Percentiles rank a stretch among this genome's conserved stretches.
phyloP scores from a whole-genome alignment of 495 filamentous ascomycete species.

The Neurospora africana region DNA sequence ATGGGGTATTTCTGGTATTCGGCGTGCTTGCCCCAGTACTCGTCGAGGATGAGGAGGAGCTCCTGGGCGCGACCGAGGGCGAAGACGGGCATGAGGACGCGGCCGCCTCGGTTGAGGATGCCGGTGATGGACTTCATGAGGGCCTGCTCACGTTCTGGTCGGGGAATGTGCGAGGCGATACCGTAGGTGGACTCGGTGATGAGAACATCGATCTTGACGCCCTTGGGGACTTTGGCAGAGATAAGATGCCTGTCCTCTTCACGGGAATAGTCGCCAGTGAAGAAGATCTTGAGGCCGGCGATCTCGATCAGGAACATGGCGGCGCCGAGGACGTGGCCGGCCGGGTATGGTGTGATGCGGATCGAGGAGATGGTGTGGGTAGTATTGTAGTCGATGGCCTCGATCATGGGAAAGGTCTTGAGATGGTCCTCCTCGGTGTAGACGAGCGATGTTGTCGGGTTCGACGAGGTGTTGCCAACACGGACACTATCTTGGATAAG shows the following conservation, averaged over 20 bases:
- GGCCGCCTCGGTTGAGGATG: slow-evolving; percentile 80
- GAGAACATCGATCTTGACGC: slow-evolving; percentile 82
- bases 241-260: slow-evolving; percentile 92
- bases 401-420: slow-evolving; percentile 82
- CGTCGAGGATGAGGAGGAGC: slow-evolving; percentile 84
- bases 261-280: slow-evolving; percentile 93
- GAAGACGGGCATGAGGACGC: slow-evolving; percentile 91
- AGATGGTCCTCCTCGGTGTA: slow-evolving; percentile 94
- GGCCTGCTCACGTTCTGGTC: slow-evolving; percentile 78
- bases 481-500: slow-evolving; percentile 92
- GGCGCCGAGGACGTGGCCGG: slow-evolving; percentile 93
- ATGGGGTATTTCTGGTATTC: slow-evolving; percentile 86
- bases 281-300: slow-evolving; percentile 87
- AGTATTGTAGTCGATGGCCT: slow-evolving; percentile 96
- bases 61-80: slow-evolving; percentile 91
- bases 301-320: slow-evolving; percentile 98
- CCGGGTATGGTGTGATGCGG: slow-evolving; percentile 90
- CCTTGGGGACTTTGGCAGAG: slow-evolving; percentile 74
- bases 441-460: slow-evolving; percentile 60
- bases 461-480: slow-evolving; percentile 70
- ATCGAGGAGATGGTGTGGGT: slow-evolving; percentile 95
- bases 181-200: slow-evolving; percentile 98
- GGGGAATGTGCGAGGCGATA: slow-evolving; percentile 79
- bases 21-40: slow-evolving; percentile 83
- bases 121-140: slow-evolving; percentile 91